Evolutionary conservation across 176 grass and related monocot genomes (phyloP).

Genomic region (Musa schizocarpa): DNA sequence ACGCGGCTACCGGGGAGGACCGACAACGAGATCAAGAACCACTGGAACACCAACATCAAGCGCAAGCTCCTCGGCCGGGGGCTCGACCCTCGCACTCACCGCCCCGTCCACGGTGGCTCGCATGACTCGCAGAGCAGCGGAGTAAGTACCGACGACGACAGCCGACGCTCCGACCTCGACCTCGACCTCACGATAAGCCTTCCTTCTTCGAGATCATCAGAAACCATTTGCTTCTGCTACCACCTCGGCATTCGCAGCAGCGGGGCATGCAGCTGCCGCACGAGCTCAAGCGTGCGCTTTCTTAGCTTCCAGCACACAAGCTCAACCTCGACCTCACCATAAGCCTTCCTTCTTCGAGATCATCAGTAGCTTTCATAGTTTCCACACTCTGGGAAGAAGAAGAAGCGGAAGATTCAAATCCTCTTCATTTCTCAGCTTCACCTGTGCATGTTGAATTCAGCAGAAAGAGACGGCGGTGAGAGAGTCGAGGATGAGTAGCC

Average conservation of each 20-base stretch:
- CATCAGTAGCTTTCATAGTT: background rate
- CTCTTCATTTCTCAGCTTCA: no score
- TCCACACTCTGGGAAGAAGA: background rate
- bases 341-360: background rate
- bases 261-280: background rate
- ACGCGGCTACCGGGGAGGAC: background rate
- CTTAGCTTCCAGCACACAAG: background rate
- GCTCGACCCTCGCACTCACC: background rate
- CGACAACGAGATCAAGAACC: conserved; percentile 8
- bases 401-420: no score
- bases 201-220: background rate
- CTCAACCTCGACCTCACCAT: background rate
- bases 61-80: background rate
- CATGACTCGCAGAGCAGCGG: background rate
- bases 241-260: background rate
- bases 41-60: conserved; percentile 2
- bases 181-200: background rate
- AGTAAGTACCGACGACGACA: background rate
- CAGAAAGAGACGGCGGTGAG: no score
- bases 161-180: background rate
- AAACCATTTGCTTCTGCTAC: conserved; percentile 5
- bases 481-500: no score
- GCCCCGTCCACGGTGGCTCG: background rate
- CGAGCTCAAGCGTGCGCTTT: background rate
- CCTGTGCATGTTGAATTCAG: no score